Conservation (phyloP, 2,329 filamentous ascomycete species). For the Curvularia hawaiiensis region DNA sequence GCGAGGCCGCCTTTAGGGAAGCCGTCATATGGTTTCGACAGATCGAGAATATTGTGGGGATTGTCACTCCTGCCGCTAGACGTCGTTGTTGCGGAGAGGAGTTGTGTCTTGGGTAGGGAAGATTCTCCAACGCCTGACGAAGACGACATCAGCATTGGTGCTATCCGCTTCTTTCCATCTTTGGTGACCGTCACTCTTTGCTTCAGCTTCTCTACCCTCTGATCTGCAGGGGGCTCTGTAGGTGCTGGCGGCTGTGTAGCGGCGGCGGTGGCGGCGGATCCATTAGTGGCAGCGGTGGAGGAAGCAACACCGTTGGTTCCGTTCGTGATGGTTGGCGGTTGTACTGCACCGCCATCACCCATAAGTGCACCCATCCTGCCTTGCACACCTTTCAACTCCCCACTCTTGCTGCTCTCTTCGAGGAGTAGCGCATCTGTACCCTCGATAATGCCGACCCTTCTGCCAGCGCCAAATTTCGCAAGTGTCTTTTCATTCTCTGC, state of each 20-base stretch:
- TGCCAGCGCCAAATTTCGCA: conserved; percentile 87
- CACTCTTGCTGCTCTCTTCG: conserved; percentile 90
- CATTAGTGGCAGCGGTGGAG: conserved; percentile 45
- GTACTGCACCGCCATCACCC: conserved; percentile 68
- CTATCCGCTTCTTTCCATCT: conserved; percentile 95
- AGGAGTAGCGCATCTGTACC: conserved; percentile 86
- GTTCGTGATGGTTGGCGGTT: conserved; percentile 61
- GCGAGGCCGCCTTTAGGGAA: conserved; percentile 88
- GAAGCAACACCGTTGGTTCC: conserved; percentile 55
- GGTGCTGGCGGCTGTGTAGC: conserved; percentile 28
- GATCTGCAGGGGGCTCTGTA: conserved; percentile 52
- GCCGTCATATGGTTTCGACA: conserved; percentile 93
- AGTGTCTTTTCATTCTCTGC: conserved; percentile 92
- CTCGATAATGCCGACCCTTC: conserved; percentile 90
- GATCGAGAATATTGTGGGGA: conserved; percentile 82
- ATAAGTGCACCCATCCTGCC: conserved; percentile 98
- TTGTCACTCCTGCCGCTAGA: conserved; percentile 68
- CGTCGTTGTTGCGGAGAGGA: conserved; percentile 76
- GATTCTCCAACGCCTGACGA: conserved; percentile 86
- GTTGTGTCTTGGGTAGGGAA: conserved; percentile 84
- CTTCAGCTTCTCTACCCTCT: conserved; percentile 74
- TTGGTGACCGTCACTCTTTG: conserved; percentile 93
- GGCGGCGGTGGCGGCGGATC: conserved; percentile 53
- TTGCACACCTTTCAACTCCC: conserved; percentile 86
- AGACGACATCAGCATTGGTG: conserved; percentile 83